Evolutionary conservation across 345 rosid species (phyloP).

Genomic region (Hirschfeldia incana): DNA sequence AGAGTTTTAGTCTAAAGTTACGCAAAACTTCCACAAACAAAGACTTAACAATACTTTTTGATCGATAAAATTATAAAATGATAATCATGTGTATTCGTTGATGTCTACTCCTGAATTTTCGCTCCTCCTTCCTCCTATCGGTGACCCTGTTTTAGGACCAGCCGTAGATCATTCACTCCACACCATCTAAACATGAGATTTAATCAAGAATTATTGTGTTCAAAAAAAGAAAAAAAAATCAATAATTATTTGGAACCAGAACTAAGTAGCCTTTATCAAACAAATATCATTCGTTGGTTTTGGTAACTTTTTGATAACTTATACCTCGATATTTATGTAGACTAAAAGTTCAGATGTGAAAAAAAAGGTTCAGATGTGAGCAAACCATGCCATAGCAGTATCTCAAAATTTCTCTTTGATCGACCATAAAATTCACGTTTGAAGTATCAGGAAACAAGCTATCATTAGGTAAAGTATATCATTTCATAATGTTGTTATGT

Average conservation of each 20-base stretch:
- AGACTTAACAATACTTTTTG: slow-evolving; percentile 4
- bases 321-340: neutral
- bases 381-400: neutral
- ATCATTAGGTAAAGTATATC: slow-evolving; percentile 8
- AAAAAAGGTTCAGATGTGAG: neutral
- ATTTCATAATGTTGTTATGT: slow-evolving; percentile 4
- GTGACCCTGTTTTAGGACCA: neutral
- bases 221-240: neutral
- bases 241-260: neutral
- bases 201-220: neutral
- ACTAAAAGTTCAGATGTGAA: neutral
- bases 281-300: neutral
- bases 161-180: neutral
- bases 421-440: neutral
- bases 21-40: slow-evolving; percentile 1
- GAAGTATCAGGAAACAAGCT: neutral
- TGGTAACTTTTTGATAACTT: neutral
- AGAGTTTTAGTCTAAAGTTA: slow-evolving; percentile 28
- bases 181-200: neutral
- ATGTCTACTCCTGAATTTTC: slow-evolving; percentile 1
- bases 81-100: neutral
- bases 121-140: neutral
- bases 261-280: neutral
- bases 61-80: neutral
- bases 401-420: slow-evolving; percentile 4